Evolutionary conservation across 2,329 filamentous ascomycete species (phyloP).

Genomic region (Apiospora marii): DNA sequence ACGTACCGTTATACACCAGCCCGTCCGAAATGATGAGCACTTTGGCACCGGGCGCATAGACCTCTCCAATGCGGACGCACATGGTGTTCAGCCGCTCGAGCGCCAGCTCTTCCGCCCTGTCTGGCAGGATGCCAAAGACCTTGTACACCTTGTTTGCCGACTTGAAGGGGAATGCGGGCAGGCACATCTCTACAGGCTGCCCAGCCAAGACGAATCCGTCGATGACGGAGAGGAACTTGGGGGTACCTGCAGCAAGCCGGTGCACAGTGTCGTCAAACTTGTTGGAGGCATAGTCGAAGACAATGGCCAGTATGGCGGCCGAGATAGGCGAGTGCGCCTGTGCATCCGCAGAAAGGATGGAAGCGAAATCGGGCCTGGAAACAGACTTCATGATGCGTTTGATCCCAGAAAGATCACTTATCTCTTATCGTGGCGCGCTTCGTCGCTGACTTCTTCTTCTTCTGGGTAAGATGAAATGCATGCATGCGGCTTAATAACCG

Average conservation of each 20-base stretch:
- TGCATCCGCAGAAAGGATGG: background rate
- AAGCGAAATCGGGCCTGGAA: background rate
- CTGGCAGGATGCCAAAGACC: conserved; percentile 59
- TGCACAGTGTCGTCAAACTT: conserved; percentile 1
- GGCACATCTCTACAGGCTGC: conserved; percentile 32
- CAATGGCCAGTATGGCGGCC: background rate
- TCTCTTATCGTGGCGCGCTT: background rate
- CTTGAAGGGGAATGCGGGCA: conserved; percentile 68
- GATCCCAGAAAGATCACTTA: background rate
- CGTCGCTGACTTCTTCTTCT: background rate
- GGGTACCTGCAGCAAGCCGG: background rate
- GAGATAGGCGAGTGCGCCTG: background rate
- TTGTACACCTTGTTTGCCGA: conserved; percentile 61
- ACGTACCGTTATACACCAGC: conserved; percentile 58
- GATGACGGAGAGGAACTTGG: conserved; percentile 3
- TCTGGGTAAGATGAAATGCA: background rate
- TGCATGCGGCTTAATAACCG: background rate
- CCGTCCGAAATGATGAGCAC: conserved; percentile 61
- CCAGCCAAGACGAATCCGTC: background rate
- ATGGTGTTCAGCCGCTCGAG: conserved; percentile 56
- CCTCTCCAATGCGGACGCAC: conserved; percentile 52
- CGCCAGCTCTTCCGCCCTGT: conserved; percentile 60
- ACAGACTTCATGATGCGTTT: background rate
- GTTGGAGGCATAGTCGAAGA: background rate
- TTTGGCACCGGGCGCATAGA: conserved; percentile 54